Base-by-base conservation (phyloP, 169 alveolate genomes). In the Eimeria mitis region DNA sequence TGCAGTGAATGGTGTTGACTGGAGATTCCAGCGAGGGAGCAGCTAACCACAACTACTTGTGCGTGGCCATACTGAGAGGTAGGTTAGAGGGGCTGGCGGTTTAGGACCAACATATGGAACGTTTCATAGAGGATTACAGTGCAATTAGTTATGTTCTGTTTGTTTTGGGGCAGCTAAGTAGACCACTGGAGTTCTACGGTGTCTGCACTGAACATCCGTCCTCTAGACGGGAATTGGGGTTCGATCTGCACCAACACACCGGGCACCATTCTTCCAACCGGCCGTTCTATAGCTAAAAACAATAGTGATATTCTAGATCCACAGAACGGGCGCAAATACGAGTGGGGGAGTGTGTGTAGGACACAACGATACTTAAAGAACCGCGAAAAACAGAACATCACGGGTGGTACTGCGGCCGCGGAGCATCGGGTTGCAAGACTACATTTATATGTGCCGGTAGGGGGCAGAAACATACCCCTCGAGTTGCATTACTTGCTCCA, bases 181-280 rank as follows among this genome's bases (percentile, higher is more conserved):
- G 52, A 73, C 83, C 31, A 19, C 2, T 73, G 56, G 40, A 37
- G 8, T 14, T 34, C 34, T 14, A 34, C 16, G 52, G 83, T 34
- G 34, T 54, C 83, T 73, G 83, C 83, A 73, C 56, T 19, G 83
- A 40, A 40, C 34, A 21, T 16, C 37, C 9, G 7, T 23, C 16
- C 34, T 16, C 31, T 73, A 34, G n/a, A 37, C 13, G 7, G 54
- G 54, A 4, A 28, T 37, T 54, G 56, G 83, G 28, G 13, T 73
- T 73, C 54, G 56, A 16, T 73, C 88, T 78, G 88, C 88, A 78
- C 88, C 88, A 78, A 31, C 88, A 25, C 25, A 47, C 88, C 65
- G 44, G 61, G 88, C 88, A 78, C 68, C 54, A 19, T 40, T n/a
- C 14, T 34, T 73, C 56, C 37, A 73, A 37, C 83, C n/a, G 2